Conservation (phyloP, 306 rosid species). For the Hylodesmum podocarpum region DNA sequence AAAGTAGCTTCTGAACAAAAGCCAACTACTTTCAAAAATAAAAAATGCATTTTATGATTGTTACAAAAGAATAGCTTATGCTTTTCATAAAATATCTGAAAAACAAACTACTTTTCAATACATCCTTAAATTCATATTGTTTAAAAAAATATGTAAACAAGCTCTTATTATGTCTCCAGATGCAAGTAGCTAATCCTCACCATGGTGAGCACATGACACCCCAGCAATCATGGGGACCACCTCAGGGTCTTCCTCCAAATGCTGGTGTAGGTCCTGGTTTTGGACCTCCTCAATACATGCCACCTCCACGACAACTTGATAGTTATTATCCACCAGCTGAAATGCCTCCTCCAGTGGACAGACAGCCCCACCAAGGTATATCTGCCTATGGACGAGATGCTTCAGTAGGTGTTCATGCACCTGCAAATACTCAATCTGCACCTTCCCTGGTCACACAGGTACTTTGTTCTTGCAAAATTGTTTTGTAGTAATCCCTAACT, state of each 20-base stretch:
- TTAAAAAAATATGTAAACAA: neutral
- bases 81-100: neutral
- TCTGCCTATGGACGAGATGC: conserved; percentile 93
- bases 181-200: conserved; percentile 77
- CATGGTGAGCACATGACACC: conserved; percentile 72
- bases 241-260: conserved; percentile 77
- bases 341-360: conserved; percentile 75
- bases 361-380: conserved; percentile 95
- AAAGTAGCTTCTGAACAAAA: neutral
- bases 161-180: conserved; percentile 50
- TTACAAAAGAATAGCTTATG: neutral
- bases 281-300: conserved; percentile 79
- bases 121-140: neutral
- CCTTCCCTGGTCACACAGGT: conserved; percentile 92
- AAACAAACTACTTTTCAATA: neutral
- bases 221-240: conserved; percentile 93
- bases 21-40: neutral
- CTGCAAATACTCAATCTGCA: conserved; percentile 75
- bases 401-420: conserved; percentile 61
- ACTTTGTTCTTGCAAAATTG: conserved; percentile 21
- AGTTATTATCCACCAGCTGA: conserved; percentile 79
- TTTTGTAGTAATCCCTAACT: neutral
- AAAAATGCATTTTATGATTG: neutral
- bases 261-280: conserved; percentile 89
- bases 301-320: conserved; percentile 81